Evolutionary conservation across 306 rosid genomes (phyloP).

Genomic region (Dryas octopetala): DNA sequence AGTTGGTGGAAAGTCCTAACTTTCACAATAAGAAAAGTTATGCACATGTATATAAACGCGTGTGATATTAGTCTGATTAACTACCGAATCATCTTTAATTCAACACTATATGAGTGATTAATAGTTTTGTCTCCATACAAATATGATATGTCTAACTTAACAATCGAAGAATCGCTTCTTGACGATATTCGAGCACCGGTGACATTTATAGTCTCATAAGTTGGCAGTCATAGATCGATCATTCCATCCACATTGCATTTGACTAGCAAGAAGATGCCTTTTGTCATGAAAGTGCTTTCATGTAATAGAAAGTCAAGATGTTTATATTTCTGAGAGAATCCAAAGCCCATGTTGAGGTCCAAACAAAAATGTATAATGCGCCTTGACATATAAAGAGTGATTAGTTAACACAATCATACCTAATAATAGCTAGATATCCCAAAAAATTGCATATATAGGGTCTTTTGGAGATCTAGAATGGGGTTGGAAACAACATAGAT

Average conservation of each 20-base stretch:
- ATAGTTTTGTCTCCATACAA: too few relatives aligned
- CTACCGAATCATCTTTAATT: too few relatives aligned
- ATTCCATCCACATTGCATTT: not conserved
- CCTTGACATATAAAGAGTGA: constrained; percentile 1
- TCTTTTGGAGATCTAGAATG: not conserved
- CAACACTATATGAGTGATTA: too few relatives aligned
- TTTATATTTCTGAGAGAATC: constrained; percentile 13
- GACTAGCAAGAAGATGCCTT: not conserved
- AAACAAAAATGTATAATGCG: not conserved
- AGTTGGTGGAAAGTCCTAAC: not conserved
- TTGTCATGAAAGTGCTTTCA: not conserved
- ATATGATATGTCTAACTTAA: too few relatives aligned
- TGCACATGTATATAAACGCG: not conserved
- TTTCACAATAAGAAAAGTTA: not conserved
- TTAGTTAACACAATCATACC: constrained; percentile 13
- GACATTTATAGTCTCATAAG: not conserved
- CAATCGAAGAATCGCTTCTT: not conserved
- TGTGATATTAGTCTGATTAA: too few relatives aligned
- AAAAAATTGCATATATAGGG: not conserved
- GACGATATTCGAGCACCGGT: not conserved
- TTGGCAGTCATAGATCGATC: not conserved
- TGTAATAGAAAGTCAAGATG: not conserved
- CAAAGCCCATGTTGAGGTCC: constrained; percentile 8
- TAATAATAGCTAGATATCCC: constrained; percentile 6
- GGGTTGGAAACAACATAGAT: not conserved